Percentiles rank a stretch among this genome's conserved stretches.
These are phyloP conservation scores for Epichloe baconii DNA, from an alignment of 2,329 filamentous ascomycete genomes.

Conservation along the genomic window DNA sequence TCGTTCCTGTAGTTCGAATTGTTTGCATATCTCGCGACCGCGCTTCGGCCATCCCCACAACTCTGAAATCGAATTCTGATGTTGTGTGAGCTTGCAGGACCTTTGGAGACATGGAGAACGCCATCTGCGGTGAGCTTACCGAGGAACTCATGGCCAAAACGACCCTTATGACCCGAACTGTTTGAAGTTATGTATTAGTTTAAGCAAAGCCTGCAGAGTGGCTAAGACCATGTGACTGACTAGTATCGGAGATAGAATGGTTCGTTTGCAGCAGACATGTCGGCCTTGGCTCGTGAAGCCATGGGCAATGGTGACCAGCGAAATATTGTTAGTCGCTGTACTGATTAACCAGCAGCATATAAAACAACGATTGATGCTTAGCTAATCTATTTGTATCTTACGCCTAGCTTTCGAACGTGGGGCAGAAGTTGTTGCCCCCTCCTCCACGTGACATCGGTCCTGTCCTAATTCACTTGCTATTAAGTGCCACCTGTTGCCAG, in stretches of 20 bases:
- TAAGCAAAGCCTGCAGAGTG: not conserved
- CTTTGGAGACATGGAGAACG: not conserved
- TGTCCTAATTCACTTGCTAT: not conserved
- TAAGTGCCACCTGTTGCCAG: constrained; percentile 6
- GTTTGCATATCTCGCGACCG: constrained; percentile 92
- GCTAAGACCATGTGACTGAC: constrained; percentile 39
- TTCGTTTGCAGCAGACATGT: constrained; percentile 57
- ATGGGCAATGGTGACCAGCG: not conserved
- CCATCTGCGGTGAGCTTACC: constrained; percentile 36
- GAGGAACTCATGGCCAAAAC: constrained; percentile 95
- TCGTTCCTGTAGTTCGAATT: constrained; percentile 99
- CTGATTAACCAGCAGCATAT: not conserved
- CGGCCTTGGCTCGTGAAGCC: not conserved
- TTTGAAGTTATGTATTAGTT: constrained; percentile 3
- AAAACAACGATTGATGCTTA: not conserved
- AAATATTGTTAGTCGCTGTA: not conserved
- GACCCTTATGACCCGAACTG: constrained; percentile 93
- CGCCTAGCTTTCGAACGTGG: not conserved
- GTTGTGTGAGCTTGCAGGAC: not conserved
- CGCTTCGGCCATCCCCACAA: constrained; percentile 87
- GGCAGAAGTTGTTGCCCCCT: not conserved
- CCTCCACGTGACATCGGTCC: constrained; percentile 3
- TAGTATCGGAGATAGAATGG: constrained; percentile 97
- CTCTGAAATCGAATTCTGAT: constrained; percentile 89
- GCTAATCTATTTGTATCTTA: not conserved